Percentiles rank a stretch among this genome's conserved stretches.
These are phyloP conservation scores for Torulaspora globosa DNA, from an alignment of 1,139 yeast species.

Conservation along the genomic window DNA sequence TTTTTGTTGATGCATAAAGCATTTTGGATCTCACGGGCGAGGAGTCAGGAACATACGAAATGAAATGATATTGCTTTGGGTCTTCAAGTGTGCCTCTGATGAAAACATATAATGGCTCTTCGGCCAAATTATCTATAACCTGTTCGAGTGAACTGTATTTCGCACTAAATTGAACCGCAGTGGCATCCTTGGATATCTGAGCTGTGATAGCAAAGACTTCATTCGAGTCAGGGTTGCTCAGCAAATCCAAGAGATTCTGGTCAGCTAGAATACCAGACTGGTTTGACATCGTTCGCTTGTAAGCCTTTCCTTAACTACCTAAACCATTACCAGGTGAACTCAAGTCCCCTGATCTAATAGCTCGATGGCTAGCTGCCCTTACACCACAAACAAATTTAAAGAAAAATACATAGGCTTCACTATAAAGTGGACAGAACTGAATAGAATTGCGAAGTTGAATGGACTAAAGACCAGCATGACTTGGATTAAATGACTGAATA, in stretches of 20 bases:
- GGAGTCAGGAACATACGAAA: slow-evolving; percentile 81
- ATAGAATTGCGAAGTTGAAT: slow-evolving; percentile 2
- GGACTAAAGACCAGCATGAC: slow-evolving; percentile 12
- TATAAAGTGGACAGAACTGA: slow-evolving; percentile 3
- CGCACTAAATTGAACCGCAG: slow-evolving; percentile 44
- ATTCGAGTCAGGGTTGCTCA: slow-evolving; percentile 24
- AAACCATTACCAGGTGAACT: background rate
- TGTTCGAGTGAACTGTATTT: slow-evolving; percentile 38
- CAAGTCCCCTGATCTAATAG: background rate
- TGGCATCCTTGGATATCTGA: slow-evolving; percentile 41
- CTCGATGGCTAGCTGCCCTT: slow-evolving; percentile 8
- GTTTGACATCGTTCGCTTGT: slow-evolving; percentile 50
- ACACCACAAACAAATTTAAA: slow-evolving; percentile 11
- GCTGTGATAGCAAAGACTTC: slow-evolving; percentile 39
- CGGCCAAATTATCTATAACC: slow-evolving; percentile 27
- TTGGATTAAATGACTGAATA: slow-evolving; percentile 2
- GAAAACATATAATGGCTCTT: slow-evolving; percentile 59
- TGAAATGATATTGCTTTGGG: slow-evolving; percentile 47
- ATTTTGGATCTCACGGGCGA: slow-evolving; percentile 82
- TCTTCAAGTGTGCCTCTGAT: slow-evolving; percentile 41
- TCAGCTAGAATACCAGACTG: slow-evolving; percentile 66
- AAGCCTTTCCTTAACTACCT: background rate
- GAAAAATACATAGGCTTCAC: slow-evolving; percentile 3
- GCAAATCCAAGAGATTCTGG: slow-evolving; percentile 38
- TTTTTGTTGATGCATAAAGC: slow-evolving; percentile 90